Conservation (phyloP, 495 filamentous ascomycete species). For the Recurvomyces mirabilis region DNA sequence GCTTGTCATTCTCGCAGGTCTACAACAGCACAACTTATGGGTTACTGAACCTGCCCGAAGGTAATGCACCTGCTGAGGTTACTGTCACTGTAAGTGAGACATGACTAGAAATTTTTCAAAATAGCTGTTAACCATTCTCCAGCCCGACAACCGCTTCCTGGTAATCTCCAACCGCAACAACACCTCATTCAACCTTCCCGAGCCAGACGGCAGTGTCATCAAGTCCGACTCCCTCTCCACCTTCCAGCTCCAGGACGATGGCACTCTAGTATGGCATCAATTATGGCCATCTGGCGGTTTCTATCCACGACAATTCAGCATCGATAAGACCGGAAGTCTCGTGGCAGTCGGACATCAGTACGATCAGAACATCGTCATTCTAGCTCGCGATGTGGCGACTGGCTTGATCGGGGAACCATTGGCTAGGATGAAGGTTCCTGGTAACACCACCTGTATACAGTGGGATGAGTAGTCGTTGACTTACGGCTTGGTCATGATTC, state of each 20-base stretch:
- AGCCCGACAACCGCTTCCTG: constrained; percentile 50
- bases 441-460: constrained; percentile 26
- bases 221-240: constrained; percentile 36
- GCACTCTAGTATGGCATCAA: constrained; percentile 26
- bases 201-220: constrained; percentile 21
- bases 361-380: constrained; percentile 19
- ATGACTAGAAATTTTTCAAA: neutral
- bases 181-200: constrained; percentile 32
- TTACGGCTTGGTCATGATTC: too few relatives aligned
- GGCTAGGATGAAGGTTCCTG: constrained; percentile 15
- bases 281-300: constrained; percentile 32
- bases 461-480: constrained; percentile 22
- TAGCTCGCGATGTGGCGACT: constrained; percentile 22
- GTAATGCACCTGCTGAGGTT: constrained; percentile 47
- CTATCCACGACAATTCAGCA: constrained; percentile 32
- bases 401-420: constrained; percentile 24
- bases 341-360: constrained; percentile 32
- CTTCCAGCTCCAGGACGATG: constrained; percentile 25
- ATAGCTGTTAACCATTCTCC: neutral
- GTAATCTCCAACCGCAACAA: constrained; percentile 54
- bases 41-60: constrained; percentile 15
- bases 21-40: constrained; percentile 23
- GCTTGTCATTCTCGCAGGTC: constrained; percentile 25
- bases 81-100: constrained; percentile 41
- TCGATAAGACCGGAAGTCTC: constrained; percentile 24